These are phyloP conservation scores for Camellia oleifera DNA, from an alignment of 179 eudicot genomes.

Conservation along the genomic window DNA sequence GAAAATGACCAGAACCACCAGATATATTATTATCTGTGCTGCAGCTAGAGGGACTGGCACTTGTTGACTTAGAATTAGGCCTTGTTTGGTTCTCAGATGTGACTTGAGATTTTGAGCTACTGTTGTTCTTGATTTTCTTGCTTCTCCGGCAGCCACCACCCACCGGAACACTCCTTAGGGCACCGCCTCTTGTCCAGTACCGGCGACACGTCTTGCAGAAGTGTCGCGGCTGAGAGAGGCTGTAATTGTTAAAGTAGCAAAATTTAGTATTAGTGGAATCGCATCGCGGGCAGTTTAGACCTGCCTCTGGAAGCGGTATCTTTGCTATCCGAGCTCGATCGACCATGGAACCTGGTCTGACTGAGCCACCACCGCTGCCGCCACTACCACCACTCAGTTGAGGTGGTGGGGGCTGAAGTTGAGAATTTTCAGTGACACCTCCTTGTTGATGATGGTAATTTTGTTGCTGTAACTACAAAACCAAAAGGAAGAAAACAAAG, in stretches of 20 bases:
- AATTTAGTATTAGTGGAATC: constrained; percentile 36
- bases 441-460: constrained; percentile 41
- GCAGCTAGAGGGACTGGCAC: constrained; percentile 18
- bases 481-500: neutral
- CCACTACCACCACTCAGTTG: constrained; percentile 12
- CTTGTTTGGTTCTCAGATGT: constrained; percentile 13
- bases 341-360: constrained; percentile 37
- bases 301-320: constrained; percentile 37
- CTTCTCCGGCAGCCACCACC: constrained; percentile 35
- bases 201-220: constrained; percentile 36
- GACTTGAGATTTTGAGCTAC: constrained; percentile 17
- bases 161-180: constrained; percentile 34
- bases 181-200: constrained; percentile 36
- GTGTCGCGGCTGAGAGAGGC: constrained; percentile 34
- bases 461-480: constrained; percentile 33
- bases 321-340: constrained; percentile 40
- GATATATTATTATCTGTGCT: constrained; percentile 21
- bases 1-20: constrained; percentile 12
- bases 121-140: constrained; percentile 25
- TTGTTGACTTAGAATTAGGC: constrained; percentile 9
- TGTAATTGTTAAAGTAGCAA: constrained; percentile 39
- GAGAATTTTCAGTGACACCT: constrained; percentile 28
- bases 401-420: constrained; percentile 30
- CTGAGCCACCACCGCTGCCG: constrained; percentile 8
- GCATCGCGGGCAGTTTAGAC: constrained; percentile 36